These are phyloP conservation scores for Citrus inodora DNA, from an alignment of 345 rosid species.

Conservation along the genomic window DNA sequence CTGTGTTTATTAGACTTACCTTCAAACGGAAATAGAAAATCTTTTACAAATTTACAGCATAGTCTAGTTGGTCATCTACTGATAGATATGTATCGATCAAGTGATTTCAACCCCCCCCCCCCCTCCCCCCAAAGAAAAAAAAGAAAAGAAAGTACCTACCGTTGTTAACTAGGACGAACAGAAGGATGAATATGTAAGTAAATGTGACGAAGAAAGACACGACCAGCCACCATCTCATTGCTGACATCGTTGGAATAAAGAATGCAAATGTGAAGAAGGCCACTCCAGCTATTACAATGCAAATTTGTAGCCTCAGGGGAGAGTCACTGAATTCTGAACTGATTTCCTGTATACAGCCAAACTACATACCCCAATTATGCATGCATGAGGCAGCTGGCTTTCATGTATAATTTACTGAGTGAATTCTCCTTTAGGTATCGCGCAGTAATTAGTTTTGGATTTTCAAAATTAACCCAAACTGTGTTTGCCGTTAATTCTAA, in stretches of 20 bases:
- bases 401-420: not conserved
- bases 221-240: conserved; percentile 29
- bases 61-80: too few relatives aligned
- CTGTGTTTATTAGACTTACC: conserved; percentile 12
- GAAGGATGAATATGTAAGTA: conserved; percentile 13
- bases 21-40: not conserved
- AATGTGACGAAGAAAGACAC: conserved; percentile 21
- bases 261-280: conserved; percentile 23
- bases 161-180: conserved; percentile 16
- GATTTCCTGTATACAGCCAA: conserved; percentile 16
- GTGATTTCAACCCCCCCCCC: too few relatives aligned
- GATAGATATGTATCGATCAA: too few relatives aligned
- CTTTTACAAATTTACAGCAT: too few relatives aligned
- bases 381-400: too few relatives aligned
- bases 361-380: too few relatives aligned
- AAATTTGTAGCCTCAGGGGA: conserved; percentile 31
- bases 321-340: conserved; percentile 16
- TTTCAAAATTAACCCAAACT: too few relatives aligned
- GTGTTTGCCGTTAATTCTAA: too few relatives aligned
- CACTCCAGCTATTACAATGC: conserved; percentile 22
- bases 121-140: too few relatives aligned
- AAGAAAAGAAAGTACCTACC: not conserved
- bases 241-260: conserved; percentile 30
- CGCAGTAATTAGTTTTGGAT: too few relatives aligned
- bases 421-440: too few relatives aligned